Percentiles rank a stretch among this genome's conserved stretches.
Conservation (phyloP, 441 rosid species). For the Eutrema salsugineum region DNA sequence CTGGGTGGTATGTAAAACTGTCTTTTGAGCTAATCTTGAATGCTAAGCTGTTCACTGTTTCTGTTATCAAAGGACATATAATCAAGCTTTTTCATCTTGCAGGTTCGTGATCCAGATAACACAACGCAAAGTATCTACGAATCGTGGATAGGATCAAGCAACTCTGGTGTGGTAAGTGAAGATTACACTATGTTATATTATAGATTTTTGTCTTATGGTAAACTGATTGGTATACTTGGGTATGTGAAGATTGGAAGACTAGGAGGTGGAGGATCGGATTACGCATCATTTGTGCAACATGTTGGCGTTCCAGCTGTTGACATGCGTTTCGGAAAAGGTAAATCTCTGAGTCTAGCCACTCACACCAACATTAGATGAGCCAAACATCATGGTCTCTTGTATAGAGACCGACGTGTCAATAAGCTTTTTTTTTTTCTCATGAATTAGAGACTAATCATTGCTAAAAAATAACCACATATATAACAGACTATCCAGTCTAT, state of each 20-base stretch:
- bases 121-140: conserved; percentile 64
- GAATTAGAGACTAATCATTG: neutral
- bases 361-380: neutral
- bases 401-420: neutral
- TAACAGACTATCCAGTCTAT: conserved; percentile 75
- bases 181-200: neutral
- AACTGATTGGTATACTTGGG: conserved; percentile 13
- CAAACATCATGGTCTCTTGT: neutral
- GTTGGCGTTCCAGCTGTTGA: conserved; percentile 69
- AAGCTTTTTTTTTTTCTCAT: neutral
- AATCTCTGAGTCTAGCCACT: neutral
- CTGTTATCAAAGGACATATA: neutral
- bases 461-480: neutral
- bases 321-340: conserved; percentile 62
- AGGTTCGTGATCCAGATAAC: conserved; percentile 86
- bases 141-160: conserved; percentile 49
- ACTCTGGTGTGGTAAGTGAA: conserved; percentile 49
- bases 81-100: conserved; percentile 2
- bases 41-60: neutral
- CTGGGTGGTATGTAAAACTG: neutral
- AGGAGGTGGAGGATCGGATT: conserved; percentile 80
- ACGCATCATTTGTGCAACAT: conserved; percentile 81
- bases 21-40: neutral
- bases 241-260: conserved; percentile 56
- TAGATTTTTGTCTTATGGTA: neutral